A percentile compares a stretch with the other conserved stretches of the same genome.
Evolutionary conservation across 192 early-diverging fungal genomes (phyloP).

Genomic region (Phycomyces blakesleeanus): DNA sequence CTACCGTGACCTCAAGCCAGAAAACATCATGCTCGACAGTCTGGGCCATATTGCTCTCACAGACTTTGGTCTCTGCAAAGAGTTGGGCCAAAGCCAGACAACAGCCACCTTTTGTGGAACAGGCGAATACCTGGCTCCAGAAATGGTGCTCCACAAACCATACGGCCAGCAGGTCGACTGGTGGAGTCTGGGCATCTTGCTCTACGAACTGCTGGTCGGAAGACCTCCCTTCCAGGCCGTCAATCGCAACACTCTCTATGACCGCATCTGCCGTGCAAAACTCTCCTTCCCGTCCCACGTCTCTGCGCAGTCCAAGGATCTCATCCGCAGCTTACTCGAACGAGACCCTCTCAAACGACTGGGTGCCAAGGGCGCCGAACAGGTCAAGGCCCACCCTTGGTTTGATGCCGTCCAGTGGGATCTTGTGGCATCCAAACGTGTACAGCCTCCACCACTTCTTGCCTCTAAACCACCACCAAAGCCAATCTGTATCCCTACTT

Average conservation of each 20-base stretch:
- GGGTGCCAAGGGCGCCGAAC: constrained; percentile 57
- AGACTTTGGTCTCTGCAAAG: constrained; percentile 81
- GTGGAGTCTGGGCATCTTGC: constrained; percentile 79
- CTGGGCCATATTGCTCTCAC: constrained; percentile 69
- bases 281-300: constrained; percentile 51
- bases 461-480: constrained; percentile 45
- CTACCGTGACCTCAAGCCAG: constrained; percentile 72
- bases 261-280: constrained; percentile 60
- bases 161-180: constrained; percentile 76
- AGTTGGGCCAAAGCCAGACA: constrained; percentile 46
- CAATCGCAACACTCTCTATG: constrained; percentile 61
- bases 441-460: constrained; percentile 45
- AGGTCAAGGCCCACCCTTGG: constrained; percentile 70
- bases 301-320: constrained; percentile 63
- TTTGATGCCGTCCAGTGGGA: constrained; percentile 68
- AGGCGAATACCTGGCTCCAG: constrained; percentile 87
- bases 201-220: constrained; percentile 71
- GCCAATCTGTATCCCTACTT: constrained; percentile 83
- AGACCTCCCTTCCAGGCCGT: constrained; percentile 70
- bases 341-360: constrained; percentile 57
- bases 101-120: constrained; percentile 87
- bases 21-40: constrained; percentile 64
- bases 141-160: constrained; percentile 65
- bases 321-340: constrained; percentile 58
- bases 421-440: constrained; percentile 56